Conservation (phyloP, 2,329 filamentous ascomycete genomes). For the Neodidymelliopsis sp. region DNA sequence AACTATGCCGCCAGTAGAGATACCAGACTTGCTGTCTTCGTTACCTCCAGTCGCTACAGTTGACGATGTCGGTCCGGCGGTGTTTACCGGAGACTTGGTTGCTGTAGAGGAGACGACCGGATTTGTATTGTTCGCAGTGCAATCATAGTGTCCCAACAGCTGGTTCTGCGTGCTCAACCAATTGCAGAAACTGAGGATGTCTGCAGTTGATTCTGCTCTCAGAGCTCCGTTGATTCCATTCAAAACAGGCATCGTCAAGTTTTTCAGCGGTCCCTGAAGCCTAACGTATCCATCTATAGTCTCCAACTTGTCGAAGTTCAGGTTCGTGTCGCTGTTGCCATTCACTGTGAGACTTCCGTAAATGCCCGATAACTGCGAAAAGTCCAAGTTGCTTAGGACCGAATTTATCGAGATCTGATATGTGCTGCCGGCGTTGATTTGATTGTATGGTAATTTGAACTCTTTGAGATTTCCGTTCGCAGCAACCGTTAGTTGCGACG, state of each 20-base stretch:
- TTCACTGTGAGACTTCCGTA: slow-evolving; percentile 25
- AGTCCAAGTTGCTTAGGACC: slow-evolving; percentile 13
- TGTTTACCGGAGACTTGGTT: neutral
- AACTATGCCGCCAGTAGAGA: slow-evolving; percentile 14
- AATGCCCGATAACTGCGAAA: slow-evolving; percentile 20
- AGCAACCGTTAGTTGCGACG: slow-evolving; percentile 22
- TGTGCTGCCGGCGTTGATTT: slow-evolving; percentile 23
- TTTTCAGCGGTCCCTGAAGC: slow-evolving; percentile 25
- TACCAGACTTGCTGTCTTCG: neutral
- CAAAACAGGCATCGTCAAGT: slow-evolving; percentile 31
- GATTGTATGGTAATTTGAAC: slow-evolving; percentile 23
- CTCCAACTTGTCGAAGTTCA: slow-evolving; percentile 25
- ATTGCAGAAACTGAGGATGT: slow-evolving; percentile 26
- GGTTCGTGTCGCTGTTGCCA: slow-evolving; percentile 8
- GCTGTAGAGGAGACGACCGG: neutral
- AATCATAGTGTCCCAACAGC: slow-evolving; percentile 25
- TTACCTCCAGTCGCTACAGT: neutral
- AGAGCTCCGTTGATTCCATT: slow-evolving; percentile 24
- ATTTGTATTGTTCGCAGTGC: slow-evolving; percentile 21
- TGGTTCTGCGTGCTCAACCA: slow-evolving; percentile 13
- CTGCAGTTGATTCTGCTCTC: slow-evolving; percentile 20
- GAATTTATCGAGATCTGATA: slow-evolving; percentile 23
- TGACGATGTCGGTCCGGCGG: neutral
- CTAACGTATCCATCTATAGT: slow-evolving; percentile 27
- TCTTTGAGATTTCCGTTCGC: slow-evolving; percentile 23